These are phyloP conservation scores for Aschersonia sp. DNA, from an alignment of 2,329 filamentous ascomycete species.

Conservation along the genomic window DNA sequence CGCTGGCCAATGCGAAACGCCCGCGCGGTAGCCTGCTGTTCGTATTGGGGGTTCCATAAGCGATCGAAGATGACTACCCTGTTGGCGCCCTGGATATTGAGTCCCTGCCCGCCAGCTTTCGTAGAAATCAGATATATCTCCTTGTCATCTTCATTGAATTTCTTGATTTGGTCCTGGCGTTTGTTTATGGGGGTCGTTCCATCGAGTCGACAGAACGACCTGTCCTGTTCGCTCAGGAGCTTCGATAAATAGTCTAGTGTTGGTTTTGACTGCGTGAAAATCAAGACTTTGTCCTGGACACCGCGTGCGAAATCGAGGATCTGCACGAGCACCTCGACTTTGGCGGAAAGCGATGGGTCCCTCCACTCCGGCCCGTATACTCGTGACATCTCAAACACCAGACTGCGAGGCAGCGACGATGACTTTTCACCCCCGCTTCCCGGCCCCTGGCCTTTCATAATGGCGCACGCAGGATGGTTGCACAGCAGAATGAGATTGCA, in stretches of 20 bases:
- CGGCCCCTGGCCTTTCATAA: conserved; percentile 11
- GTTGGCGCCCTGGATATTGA: conserved; percentile 76
- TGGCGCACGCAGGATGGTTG: conserved; percentile 36
- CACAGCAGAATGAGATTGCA: conserved; percentile 31
- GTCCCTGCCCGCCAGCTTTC: conserved; percentile 62
- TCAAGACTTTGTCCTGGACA: conserved; percentile 56
- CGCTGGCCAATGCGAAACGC: conserved; percentile 74
- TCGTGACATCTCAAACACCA: conserved; percentile 16
- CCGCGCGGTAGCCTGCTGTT: conserved; percentile 77
- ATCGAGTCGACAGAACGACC: conserved; percentile 48
- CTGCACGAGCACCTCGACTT: conserved; percentile 48
- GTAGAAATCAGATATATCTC: conserved; percentile 73
- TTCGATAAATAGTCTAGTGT: conserved; percentile 55
- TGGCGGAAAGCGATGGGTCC: conserved; percentile 45
- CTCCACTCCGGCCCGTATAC: conserved; percentile 25
- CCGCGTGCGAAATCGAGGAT: conserved; percentile 53
- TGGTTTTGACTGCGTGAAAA: conserved; percentile 62
- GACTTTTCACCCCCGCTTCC: conserved; percentile 3
- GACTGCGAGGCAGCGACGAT: conserved; percentile 10
- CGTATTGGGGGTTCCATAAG: conserved; percentile 63
- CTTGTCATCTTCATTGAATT: conserved; percentile 45
- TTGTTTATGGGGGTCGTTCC: conserved; percentile 40
- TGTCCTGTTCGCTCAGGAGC: conserved; percentile 33
- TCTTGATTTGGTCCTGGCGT: conserved; percentile 49
- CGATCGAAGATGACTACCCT: conserved; percentile 80